Evolutionary conservation across 1,284 basidiomycete species (phyloP).

Genomic region (Malassezia obtusa): DNA sequence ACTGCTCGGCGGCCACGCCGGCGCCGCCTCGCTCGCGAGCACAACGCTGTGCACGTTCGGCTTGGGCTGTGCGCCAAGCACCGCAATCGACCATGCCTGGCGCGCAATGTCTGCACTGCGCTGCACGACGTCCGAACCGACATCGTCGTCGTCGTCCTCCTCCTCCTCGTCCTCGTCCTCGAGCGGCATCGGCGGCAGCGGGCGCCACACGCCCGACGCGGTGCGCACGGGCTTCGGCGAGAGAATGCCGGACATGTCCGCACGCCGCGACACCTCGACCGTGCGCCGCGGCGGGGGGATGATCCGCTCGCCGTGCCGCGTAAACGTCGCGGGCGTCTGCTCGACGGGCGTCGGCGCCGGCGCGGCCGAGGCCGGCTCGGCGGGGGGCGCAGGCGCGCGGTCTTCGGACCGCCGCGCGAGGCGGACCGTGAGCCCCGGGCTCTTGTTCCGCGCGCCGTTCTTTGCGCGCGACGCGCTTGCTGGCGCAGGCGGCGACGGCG

Average conservation of each 20-base stretch:
- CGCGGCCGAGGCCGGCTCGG: neutral
- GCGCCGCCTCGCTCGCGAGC: neutral
- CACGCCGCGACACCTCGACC: neutral
- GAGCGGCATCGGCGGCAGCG: neutral
- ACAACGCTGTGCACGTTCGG: neutral
- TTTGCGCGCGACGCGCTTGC: neutral
- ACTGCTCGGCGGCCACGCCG: neutral
- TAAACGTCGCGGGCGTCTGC: conserved; percentile 11
- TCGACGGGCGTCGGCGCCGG: neutral
- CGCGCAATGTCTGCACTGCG: conserved; percentile 4
- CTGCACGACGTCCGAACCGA: neutral
- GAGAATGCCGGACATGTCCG: conserved; percentile 4
- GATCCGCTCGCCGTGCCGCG: conserved; percentile 14
- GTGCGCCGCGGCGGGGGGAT: conserved; percentile 1
- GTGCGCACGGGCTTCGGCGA: conserved; percentile 14
- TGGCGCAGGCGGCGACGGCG: neutral
- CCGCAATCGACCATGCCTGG: conserved; percentile 6
- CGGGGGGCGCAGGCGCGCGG: too few species aligned
- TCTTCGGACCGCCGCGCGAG: neutral
- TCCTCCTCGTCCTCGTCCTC: conserved; percentile 3
- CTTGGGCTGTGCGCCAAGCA: neutral
- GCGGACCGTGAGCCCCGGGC: neutral
- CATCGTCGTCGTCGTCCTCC: conserved; percentile 10
- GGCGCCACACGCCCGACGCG: conserved; percentile 7
- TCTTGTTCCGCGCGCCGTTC: neutral